These are phyloP conservation scores for Trichoderma guizhouense DNA, from an alignment of 2,329 filamentous ascomycete genomes.

Conservation along the genomic window DNA sequence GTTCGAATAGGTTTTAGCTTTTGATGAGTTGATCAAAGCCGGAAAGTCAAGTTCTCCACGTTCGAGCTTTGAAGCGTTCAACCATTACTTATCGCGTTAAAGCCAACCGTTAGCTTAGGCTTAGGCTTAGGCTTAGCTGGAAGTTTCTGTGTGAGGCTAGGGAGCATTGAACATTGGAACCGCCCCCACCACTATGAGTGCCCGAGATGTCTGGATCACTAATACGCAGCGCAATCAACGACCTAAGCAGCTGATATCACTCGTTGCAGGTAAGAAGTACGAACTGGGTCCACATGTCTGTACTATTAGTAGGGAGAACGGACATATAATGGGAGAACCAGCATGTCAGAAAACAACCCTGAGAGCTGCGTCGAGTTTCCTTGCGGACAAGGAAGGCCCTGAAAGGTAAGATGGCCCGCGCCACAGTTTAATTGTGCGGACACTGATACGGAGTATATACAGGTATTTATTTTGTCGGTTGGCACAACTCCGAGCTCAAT, in stretches of 20 bases:
- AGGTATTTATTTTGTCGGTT: background rate
- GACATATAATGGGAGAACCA: too few relatives aligned
- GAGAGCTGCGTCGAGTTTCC: background rate
- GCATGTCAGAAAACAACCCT: too few relatives aligned
- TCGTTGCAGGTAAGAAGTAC: too few relatives aligned
- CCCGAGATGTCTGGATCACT: too few relatives aligned
- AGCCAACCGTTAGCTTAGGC: background rate
- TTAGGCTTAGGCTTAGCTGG: background rate
- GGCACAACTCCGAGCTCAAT: background rate
- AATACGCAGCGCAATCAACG: too few relatives aligned
- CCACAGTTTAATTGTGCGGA: background rate
- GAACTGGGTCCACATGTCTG: too few relatives aligned
- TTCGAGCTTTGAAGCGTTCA: background rate
- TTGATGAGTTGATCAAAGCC: background rate
- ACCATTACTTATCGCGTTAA: background rate
- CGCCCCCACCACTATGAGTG: too few relatives aligned
- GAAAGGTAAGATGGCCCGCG: background rate
- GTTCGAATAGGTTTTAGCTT: too few relatives aligned
- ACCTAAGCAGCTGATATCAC: too few relatives aligned
- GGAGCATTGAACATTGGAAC: too few relatives aligned
- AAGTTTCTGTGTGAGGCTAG: background rate
- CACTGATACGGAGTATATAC: too few relatives aligned
- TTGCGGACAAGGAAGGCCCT: background rate
- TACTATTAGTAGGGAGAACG: too few relatives aligned
- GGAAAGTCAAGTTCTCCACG: background rate